Evolutionary conservation across 2,329 filamentous ascomycete species (phyloP), one percentile per base, ranked within the genome.

Genomic region (Davidsoniella eucalypti): DNA sequence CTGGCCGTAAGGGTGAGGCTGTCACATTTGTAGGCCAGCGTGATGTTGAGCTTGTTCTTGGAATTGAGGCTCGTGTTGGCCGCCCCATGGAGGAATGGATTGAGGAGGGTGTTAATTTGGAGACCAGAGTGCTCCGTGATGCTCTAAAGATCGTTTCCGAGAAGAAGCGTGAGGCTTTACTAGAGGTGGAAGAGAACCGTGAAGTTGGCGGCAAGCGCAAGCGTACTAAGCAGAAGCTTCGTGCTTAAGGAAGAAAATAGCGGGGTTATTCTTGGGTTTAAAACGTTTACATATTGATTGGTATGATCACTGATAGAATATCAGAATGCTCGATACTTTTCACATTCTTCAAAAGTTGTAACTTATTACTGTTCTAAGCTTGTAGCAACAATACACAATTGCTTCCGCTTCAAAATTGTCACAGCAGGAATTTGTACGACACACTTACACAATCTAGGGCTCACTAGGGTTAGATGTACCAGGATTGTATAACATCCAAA

Each of bases 21-120:
- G 78, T 95, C 14, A 94, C 86, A 2, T 77, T 98, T 58, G 82
- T 98, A 2, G 90, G 92, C 2, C 90, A 96, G 70, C 74, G 90
- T 52, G 92, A 98, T 64, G 87, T 96, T 1, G 79, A 88, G 59
- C 72, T 96, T 6, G 76, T 96, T n/a, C 71, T 90, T 50, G 87
- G 85, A 1, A 95, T 96, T 58, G 92, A 98, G 68, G 71, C 73
- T 51, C 75, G 92, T 17, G 86, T 94, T 0, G 84, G 85, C 2
- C 67, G 78, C 60, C 66, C 85, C 64, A 85, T 98, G 84, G 79
- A 77, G 43, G 78, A 80, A 54, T 98, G 87, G 82, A 66, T 74
- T 48, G 90, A 96, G 64, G 87, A 94, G 59, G 86, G 86, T 1
- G 92, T 98, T 50, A 96, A 87, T 65, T 68, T 98, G n/a, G 90